phyloP scores from a whole-genome alignment of 2,329 filamentous ascomycete species.

The Malbranchea zuffiana region DNA sequence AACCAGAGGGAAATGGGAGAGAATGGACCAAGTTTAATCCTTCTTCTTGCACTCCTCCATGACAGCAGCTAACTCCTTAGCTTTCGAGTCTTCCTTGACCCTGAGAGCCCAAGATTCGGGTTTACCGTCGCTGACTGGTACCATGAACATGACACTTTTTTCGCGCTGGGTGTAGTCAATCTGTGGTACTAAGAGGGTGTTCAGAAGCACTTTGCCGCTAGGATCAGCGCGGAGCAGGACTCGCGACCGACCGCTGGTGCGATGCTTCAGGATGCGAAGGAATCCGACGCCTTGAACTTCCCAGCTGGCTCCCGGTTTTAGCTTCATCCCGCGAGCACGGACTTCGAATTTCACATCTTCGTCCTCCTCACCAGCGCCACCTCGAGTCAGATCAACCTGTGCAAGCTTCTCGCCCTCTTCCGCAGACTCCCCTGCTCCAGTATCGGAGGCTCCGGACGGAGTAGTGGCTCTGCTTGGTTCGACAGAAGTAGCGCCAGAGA shows the following conservation, averaged over 20 bases:
- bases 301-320: conserved; percentile 48
- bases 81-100: conserved; percentile 48
- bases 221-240: conserved; percentile 66
- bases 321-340: conserved; percentile 58
- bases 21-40: background rate
- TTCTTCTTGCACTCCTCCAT: conserved; percentile 41
- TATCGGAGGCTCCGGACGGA: conserved; percentile 34
- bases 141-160: conserved; percentile 35
- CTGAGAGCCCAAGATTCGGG: conserved; percentile 62
- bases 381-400: conserved; percentile 59
- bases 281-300: conserved; percentile 59
- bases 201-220: conserved; percentile 61
- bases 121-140: conserved; percentile 47
- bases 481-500: conserved; percentile 26
- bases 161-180: conserved; percentile 49
- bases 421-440: conserved; percentile 29
- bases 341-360: conserved; percentile 61
- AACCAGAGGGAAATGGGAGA: background rate
- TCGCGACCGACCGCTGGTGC: conserved; percentile 54
- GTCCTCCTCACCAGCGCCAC: conserved; percentile 58
- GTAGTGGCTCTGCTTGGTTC: conserved; percentile 36
- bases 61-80: conserved; percentile 39
- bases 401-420: conserved; percentile 51
- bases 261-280: conserved; percentile 62
- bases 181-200: conserved; percentile 53